Evolutionary conservation across 2,329 filamentous ascomycete species (phyloP).

Genomic region (Ustilaginoidea virens): DNA sequence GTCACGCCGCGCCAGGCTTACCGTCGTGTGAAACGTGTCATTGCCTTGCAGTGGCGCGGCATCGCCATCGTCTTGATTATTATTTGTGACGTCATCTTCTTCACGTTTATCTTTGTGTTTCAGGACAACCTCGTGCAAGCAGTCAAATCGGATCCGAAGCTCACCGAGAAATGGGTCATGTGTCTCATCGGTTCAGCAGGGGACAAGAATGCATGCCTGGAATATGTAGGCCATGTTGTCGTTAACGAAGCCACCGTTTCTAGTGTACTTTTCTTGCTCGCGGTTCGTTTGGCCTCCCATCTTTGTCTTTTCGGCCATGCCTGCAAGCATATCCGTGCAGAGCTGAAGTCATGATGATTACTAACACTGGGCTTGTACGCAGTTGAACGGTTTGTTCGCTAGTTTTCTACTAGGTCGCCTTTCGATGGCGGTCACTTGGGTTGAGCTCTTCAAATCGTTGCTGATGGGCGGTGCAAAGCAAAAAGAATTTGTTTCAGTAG

Average conservation of each 20-base stretch:
- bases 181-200: conserved; percentile 46
- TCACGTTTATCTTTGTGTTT: conserved; percentile 79
- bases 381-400: conserved; percentile 76
- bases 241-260: conserved; percentile 64
- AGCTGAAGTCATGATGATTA: not conserved
- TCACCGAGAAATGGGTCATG: conserved; percentile 48
- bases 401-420: conserved; percentile 67
- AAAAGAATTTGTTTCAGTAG: conserved; percentile 78
- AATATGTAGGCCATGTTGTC: conserved; percentile 43
- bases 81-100: conserved; percentile 82
- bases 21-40: conserved; percentile 68
- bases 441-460: conserved; percentile 40
- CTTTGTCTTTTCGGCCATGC: not conserved
- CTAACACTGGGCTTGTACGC: too few species aligned
- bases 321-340: not conserved
- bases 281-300: conserved; percentile 26
- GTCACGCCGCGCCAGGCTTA: conserved; percentile 79
- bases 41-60: conserved; percentile 87
- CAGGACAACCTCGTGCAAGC: conserved; percentile 59
- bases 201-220: conserved; percentile 52
- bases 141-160: conserved; percentile 33
- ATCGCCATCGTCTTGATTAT: conserved; percentile 84
- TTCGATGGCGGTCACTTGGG: conserved; percentile 79
- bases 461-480: conserved; percentile 30
- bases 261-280: conserved; percentile 69